phyloP scores from a whole-genome alignment of 2,329 filamentous ascomycete species.

The Myotisia sp. region DNA sequence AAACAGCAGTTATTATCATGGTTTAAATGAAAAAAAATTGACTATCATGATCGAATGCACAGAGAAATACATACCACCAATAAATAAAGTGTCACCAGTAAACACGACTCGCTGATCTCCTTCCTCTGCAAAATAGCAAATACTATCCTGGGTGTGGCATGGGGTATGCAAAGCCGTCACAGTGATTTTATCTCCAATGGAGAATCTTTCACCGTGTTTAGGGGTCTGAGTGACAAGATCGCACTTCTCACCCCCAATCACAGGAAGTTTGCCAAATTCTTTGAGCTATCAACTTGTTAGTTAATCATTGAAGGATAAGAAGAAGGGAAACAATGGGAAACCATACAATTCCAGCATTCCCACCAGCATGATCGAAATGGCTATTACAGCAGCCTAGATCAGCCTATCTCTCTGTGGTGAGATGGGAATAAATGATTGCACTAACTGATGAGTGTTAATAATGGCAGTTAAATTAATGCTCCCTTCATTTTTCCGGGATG shows the following conservation, averaged over 20 bases:
- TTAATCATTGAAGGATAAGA: not conserved
- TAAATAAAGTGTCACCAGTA: conserved; percentile 91
- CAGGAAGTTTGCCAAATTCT: conserved; percentile 39
- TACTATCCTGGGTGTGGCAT: conserved; percentile 96
- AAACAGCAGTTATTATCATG: no score
- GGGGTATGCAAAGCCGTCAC: conserved; percentile 87
- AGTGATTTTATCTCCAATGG: conserved; percentile 62
- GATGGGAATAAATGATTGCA: conserved; percentile 10
- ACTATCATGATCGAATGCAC: not conserved
- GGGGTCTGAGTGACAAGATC: conserved; percentile 66
- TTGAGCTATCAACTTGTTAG: conserved; percentile 34
- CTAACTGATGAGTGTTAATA: conserved; percentile 94
- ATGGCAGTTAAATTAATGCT: conserved; percentile 75
- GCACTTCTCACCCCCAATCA: conserved; percentile 83
- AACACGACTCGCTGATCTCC: conserved; percentile 62
- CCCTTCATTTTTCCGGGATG: conserved; percentile 55
- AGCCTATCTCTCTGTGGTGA: not conserved
- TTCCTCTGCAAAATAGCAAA: conserved; percentile 87
- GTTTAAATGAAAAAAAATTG: no score
- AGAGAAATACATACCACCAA: conserved; percentile 50
- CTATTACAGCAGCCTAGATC: conserved; percentile 31
- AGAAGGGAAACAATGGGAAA: not conserved
- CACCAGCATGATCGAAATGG: conserved; percentile 88
- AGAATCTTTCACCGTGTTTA: conserved; percentile 59
- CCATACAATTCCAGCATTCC: conserved; percentile 66